Base-by-base conservation (phyloP, 768 basidiomycete genomes). In the Artomyces pyxidatus region DNA sequence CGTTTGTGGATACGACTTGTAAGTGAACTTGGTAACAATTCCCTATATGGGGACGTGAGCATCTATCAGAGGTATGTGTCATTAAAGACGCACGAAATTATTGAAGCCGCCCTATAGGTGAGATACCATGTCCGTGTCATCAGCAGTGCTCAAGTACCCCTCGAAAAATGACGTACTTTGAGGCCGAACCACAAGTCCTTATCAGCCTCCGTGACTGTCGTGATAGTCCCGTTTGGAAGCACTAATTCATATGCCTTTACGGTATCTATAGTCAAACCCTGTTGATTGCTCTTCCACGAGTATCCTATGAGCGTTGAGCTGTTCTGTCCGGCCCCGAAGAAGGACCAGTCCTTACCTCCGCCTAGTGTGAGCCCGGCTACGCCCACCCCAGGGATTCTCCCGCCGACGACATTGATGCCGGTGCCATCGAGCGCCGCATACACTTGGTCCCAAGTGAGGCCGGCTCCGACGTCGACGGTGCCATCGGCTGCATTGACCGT, bases 261-360 rank as follows among this genome's bases (percentile, higher is more conserved):
- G 43, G 62, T 67, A 50, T 69, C 68, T 28, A 68, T 57, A 1
- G 60, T 63, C 21, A 68, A 47, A 12, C 68, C 67, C 42, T 58
- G 57, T 42, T 61, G 61, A 48, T 61, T 66, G 7, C 61, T 63
- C 49, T 59, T 58, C 45, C 56, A 45, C 0, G 66, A 67, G 51
- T 64, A 68, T 16, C 67, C 67, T 47, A 23, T 9, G 4, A 21
- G n/a, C 8, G 27, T n/a, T 2, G 4, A 4, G 23, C 5, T 6
- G 21, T 2, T 27, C 25, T 28, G 25, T 17, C 22, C 6, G 12
- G 25, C 8, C 2, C 6, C 7, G 2, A 7, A 9, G 22, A 46
- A 14, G 40, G 14, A 30, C 1, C 4, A 12, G n/a, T n/a, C 29
- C 42, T 19, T 28, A 54, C 56, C 53, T 28, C 58, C 57, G 19